Base-by-base conservation (phyloP, 345 rosid genomes). In the Erodium maritimum region DNA sequence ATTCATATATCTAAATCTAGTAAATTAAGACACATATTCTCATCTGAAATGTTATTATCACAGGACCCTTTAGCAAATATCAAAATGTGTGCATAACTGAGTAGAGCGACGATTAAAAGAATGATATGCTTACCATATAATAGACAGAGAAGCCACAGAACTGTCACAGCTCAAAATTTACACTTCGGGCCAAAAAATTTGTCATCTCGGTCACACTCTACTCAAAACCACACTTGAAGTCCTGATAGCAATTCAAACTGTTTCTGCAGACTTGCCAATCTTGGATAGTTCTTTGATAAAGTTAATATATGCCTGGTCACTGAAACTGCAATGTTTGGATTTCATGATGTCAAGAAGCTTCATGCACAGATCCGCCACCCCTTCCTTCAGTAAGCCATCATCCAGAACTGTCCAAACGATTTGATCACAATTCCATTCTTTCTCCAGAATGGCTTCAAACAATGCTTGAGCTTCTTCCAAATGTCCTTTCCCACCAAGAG, bases 391-490 rank as follows among this genome's bases (percentile, higher is more conserved):
- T 63, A 84, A 69, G 58, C 90, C 90, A 72, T 81, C 90, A 65
- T 79, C 34, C 71, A 84, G 66, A 21, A 84, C 78, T 29, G 80
- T 73, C 90, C 90, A 84, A 56, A 75, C 79, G 73, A 84, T 72
- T 71, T 81, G 80, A 70, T 81, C 81, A 55, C 63, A 33, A 63
- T 72, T 75, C 78, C 69, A 69, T 54, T 74, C 62, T 57, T 81
- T 63, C 63, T 61, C 68, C 51, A 81, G 78, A 75, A 79, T 67
- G 62, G 57, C 54, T 58, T 69, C 70, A 61, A 84, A 79, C 56
- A 81, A 42, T 9, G 52, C 58, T 70, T 73, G 73, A 50, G 84
- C 87, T 67, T 77, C 78, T 60, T 67, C 75, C 11, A 61, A 55
- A n/a, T 65, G 75, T 59, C 52, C 63, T 18, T 52, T 65, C 57